Evolutionary conservation across 169 alveolate species (phyloP), one percentile per base, ranked within the genome.

Genomic region (Miamiensis avidus): DNA sequence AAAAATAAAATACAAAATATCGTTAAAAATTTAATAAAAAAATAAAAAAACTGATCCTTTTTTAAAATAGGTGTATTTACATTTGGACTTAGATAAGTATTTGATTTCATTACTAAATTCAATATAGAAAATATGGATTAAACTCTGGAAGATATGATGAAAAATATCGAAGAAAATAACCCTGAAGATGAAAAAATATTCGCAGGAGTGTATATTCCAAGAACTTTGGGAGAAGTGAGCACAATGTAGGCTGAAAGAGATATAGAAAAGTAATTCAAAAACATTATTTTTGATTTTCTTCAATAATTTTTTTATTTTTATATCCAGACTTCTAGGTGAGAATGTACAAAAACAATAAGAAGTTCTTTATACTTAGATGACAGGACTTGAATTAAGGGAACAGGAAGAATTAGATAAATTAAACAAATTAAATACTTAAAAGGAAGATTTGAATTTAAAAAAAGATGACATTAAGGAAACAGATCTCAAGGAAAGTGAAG

Each of bases 91-190:
- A 88, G 94, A 85, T 87, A 89, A 78, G 74, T 93, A 31, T 96
- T 93, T 82, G 96, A 96, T 89, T 95, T 87, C 78, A 93, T 95
- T 25, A 91, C 95, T 31, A 93, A 92, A 79, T 49, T 90, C 49
- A 30, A 76, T n/a, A 82, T 89, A 25, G 78, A 83, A 49, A 91
- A 91, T 83, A 88, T 84, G 16, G 49, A 74, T 33, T 72, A 85
- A 76, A 72, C 64, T 74, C 75, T 74, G 29, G 89, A 85, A 74
- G 34, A 31, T 29, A 65, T 86, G 83, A 77, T 33, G 31, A 65
- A 90, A 64, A 86, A 79, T 34, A 78, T 82, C 79, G 78, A 82
- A 75, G 76, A 77, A 28, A 78, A 74, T 69, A 72, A 65, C 75
- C 84, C 82, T 65, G 85, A 90, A 83, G 89, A 86, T 34, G 93